Base-by-base conservation (phyloP, 306 rosid genomes). In the Malus orientalis region DNA sequence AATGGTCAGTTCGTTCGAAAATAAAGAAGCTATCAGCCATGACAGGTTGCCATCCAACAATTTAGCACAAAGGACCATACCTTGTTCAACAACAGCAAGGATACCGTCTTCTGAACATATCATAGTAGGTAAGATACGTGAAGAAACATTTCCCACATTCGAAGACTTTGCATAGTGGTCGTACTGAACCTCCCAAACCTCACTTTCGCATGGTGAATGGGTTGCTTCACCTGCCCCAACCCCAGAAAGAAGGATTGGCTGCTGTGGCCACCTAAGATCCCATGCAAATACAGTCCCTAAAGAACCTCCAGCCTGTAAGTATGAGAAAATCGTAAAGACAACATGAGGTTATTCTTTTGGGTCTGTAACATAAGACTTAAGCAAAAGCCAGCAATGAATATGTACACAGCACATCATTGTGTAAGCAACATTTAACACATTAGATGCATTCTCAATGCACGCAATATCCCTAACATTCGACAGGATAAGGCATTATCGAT, bases 151-250 rank as follows among this genome's bases (percentile, higher is more conserved):
- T 69, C 84, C 85, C 22, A 61, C 22, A 38, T 82, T 85, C 19
- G 84, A 22, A 76, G 94, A 78, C 86, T 85, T 90, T 18, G 86
- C 78, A 77, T 84, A 76, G 53, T 84, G 84, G 75, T 94, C 98
- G 79, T 90, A 94, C 66, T 86, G 98, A 79, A 90, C 96, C 87
- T 94, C 98, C 98, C 98, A 94, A 77, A 94, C 92, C 93, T 94
- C 98, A 78, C 98, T 94, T 83, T 90, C 96, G 70, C 87, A 89
- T 53, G 90, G 80, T 27, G 89, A 81, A 69, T 67, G 89, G 40
- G 76, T 82, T 74, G 23, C 79, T 68, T 88, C 82, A 53, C 87
- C 90, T 69, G 85, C 81, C 42, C 87, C 97, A n/a, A 78, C 72
- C 49, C 90, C 95, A 0, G 97, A 92, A 57, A 94, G 93, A 86